A percentile compares a stretch with the other conserved stretches of the same genome.
phyloP scores from a whole-genome alignment of 2,329 filamentous ascomycete species.

The Colletotrichum karsti region DNA sequence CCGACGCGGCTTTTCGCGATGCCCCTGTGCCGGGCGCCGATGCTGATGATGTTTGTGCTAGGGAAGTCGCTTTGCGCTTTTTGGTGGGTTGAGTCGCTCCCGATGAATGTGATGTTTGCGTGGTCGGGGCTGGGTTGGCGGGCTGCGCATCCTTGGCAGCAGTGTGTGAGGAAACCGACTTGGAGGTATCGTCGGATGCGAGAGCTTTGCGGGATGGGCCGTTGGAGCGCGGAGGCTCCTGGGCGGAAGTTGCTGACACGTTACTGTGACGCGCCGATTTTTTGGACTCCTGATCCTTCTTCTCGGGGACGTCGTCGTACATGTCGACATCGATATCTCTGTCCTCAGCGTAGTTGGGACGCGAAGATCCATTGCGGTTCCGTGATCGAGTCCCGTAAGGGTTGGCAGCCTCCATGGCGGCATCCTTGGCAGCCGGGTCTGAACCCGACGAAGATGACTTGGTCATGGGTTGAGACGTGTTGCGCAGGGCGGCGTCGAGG shows the following conservation, averaged over 20 bases:
- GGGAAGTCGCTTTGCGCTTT: slow-evolving; percentile 81
- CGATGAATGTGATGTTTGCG: slow-evolving; percentile 59
- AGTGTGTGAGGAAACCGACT: slow-evolving; percentile 43
- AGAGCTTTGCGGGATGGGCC: slow-evolving; percentile 50
- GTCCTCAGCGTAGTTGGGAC: slow-evolving; percentile 95
- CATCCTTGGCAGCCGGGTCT: slow-evolving; percentile 57
- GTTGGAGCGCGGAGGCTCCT: slow-evolving; percentile 41
- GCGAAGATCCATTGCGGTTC: slow-evolving; percentile 81
- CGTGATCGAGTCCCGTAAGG: slow-evolving; percentile 94
- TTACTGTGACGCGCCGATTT: slow-evolving; percentile 61
- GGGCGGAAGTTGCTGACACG: slow-evolving; percentile 47
- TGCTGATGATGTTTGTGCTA: slow-evolving; percentile 32
- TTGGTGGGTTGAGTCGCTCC: slow-evolving; percentile 65
- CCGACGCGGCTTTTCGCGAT: slow-evolving; percentile 47
- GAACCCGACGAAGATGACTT: slow-evolving; percentile 56
- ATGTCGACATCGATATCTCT: slow-evolving; percentile 87
- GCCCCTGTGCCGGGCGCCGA: slow-evolving; percentile 39
- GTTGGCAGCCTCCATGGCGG: slow-evolving; percentile 62
- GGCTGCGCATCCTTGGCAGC: slow-evolving; percentile 45
- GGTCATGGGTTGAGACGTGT: slow-evolving; percentile 54
- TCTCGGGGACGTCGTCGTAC: slow-evolving; percentile 73
- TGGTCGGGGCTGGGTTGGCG: slow-evolving; percentile 30
- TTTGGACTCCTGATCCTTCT: slow-evolving; percentile 65
- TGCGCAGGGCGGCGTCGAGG: slow-evolving; percentile 39
- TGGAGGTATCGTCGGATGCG: slow-evolving; percentile 49